phyloP scores from a whole-genome alignment of 1,284 basidiomycete genomes.

The Puccinia sorghi region DNA sequence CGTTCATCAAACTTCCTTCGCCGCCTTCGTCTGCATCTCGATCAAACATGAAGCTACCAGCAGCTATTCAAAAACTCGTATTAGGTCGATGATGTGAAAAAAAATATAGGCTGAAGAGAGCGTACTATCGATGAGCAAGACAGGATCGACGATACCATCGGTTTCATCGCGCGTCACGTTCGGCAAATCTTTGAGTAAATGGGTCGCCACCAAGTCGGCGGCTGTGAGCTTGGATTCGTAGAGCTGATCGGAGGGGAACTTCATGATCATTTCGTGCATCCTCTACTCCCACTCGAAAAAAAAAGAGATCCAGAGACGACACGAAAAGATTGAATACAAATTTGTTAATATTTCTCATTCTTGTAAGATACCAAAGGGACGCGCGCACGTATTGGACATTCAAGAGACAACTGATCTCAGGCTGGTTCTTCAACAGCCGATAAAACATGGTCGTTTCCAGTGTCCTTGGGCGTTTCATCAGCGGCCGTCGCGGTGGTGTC shows the following conservation, averaged over 20 bases:
- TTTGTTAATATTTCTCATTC: neutral
- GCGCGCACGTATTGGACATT: conserved; percentile 41
- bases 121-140: conserved; percentile 83
- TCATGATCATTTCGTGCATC: conserved; percentile 82
- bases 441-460: conserved; percentile 47
- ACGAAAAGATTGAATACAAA: neutral
- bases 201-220: conserved; percentile 69
- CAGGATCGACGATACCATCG: conserved; percentile 72
- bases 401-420: conserved; percentile 40
- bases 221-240: conserved; percentile 75
- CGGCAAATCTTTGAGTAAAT: conserved; percentile 72
- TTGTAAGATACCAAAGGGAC: neutral
- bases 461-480: conserved; percentile 36
- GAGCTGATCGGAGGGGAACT: conserved; percentile 79
- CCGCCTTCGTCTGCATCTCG: conserved; percentile 61
- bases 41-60: conserved; percentile 88
- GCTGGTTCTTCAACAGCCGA: conserved; percentile 25
- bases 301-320: neutral
- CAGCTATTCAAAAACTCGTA: conserved; percentile 59
- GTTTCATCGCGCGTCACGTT: conserved; percentile 64
- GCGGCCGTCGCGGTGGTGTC: conserved; percentile 18
- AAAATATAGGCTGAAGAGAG: conserved; percentile 1
- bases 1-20: conserved; percentile 86
- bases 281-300: conserved; percentile 56
- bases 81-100: neutral